A percentile compares a stretch with the other conserved stretches of the same genome.
Conservation (phyloP, 2,329 filamentous ascomycete species). For the Fusarium burgessii region DNA sequence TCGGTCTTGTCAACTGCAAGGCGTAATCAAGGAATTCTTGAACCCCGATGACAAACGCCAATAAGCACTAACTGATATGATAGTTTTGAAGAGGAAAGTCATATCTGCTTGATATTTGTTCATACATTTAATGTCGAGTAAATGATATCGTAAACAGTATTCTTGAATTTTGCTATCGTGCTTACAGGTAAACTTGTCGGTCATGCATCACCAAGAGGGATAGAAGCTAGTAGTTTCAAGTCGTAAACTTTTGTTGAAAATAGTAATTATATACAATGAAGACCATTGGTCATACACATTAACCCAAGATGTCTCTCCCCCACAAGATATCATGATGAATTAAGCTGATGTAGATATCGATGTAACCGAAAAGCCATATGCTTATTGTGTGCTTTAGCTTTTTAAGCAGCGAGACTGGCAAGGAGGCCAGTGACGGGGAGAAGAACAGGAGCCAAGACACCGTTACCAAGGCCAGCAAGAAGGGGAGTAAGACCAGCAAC, state of each 20-base stretch:
- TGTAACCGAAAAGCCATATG: background rate
- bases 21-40: background rate
- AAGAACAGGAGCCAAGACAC: conserved; percentile 45
- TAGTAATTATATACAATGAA: conserved; percentile 16
- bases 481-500: conserved; percentile 44
- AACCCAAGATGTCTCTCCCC: background rate
- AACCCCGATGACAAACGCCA: background rate
- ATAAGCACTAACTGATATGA: background rate
- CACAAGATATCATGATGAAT: background rate
- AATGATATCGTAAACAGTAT: no score
- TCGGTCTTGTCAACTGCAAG: background rate
- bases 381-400: background rate
- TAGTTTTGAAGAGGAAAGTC: background rate
- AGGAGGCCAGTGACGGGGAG: conserved; percentile 43
- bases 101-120: background rate
- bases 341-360: background rate
- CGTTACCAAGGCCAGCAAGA: conserved; percentile 43
- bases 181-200: no score
- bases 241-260: conserved; percentile 1
- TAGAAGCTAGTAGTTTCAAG: background rate
- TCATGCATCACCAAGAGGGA: background rate
- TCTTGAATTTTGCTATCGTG: background rate
- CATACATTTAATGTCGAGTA: no score
- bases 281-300: background rate
- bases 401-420: conserved; percentile 30